These are phyloP conservation scores for Lactuca sativa DNA, from an alignment of 129 eudicot species.

Conservation along the genomic window DNA sequence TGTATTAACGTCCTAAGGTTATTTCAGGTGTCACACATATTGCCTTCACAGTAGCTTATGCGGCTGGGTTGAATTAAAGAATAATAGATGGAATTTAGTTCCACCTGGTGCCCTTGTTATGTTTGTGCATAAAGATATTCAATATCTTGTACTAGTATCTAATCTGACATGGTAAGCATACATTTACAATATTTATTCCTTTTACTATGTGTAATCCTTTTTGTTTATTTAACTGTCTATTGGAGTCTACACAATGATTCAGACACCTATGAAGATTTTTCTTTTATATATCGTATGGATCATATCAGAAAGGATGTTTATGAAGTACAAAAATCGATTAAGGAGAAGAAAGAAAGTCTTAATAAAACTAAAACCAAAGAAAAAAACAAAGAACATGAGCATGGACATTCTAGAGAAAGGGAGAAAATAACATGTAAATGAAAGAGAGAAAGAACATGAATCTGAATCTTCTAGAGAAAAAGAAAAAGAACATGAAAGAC, in stretches of 20 bases:
- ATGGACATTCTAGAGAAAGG: too few relatives aligned
- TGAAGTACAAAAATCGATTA: slow-evolving; percentile 71
- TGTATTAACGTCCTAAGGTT: too few relatives aligned
- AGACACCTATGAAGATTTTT: too few relatives aligned
- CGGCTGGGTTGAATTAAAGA: slow-evolving; percentile 75
- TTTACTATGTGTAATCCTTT: neutral
- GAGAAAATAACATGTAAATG: too few relatives aligned
- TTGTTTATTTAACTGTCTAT: slow-evolving; percentile 9
- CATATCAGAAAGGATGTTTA: slow-evolving; percentile 79
- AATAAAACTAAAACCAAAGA: slow-evolving; percentile 48
- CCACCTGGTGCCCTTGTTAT: slow-evolving; percentile 73
- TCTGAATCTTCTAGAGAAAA: too few relatives aligned
- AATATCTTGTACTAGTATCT: slow-evolving; percentile 68
- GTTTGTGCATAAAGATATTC: too few relatives aligned
- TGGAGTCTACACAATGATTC: slow-evolving; percentile 55
- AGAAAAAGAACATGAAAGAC: too few relatives aligned
- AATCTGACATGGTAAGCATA: slow-evolving; percentile 66
- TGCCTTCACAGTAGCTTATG: slow-evolving; percentile 48
- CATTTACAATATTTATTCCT: slow-evolving; percentile 8
- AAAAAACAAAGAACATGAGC: slow-evolving; percentile 13
- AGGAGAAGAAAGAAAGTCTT: slow-evolving; percentile 56
- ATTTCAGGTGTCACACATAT: too few relatives aligned
- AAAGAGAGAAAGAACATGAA: too few relatives aligned
- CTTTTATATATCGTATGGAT: slow-evolving; percentile 55
- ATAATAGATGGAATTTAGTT: slow-evolving; percentile 80